Evolutionary conservation across 1,139 yeast species (phyloP).

Genomic region (Taphrina populina): DNA sequence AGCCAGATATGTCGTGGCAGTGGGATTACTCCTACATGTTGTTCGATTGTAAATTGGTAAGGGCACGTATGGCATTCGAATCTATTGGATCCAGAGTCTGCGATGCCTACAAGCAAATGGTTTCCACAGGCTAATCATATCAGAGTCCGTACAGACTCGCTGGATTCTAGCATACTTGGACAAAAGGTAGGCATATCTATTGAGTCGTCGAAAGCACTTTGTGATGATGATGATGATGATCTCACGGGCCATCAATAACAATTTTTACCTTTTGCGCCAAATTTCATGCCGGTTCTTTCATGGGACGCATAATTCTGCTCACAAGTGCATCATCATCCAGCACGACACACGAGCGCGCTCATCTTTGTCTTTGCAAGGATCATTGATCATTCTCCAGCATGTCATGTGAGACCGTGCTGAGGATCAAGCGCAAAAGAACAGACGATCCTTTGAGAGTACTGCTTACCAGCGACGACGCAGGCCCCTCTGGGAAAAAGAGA

Average conservation of each 20-base stretch:
- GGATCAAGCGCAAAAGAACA: conserved; percentile 28
- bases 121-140: conserved; percentile 13
- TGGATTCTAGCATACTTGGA: background rate
- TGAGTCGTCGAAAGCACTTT: no score
- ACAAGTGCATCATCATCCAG: no score
- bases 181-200: conserved; percentile 13
- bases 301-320: no score
- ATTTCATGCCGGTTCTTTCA: no score
- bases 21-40: conserved; percentile 20
- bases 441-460: conserved; percentile 22
- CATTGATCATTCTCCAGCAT: no score
- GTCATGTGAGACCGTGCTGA: conserved; percentile 23
- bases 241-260: no score
- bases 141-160: background rate
- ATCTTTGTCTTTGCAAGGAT: no score
- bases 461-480: conserved; percentile 14
- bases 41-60: conserved; percentile 36
- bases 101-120: conserved; percentile 13
- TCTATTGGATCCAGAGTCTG: conserved; percentile 27
- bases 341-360: no score
- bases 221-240: no score
- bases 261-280: no score
- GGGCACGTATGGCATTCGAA: conserved; percentile 37
- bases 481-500: conserved; percentile 15
- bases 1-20: background rate